Percentiles rank a stretch among this genome's conserved stretches.
These are phyloP conservation scores for Artemisia tridentata DNA, from an alignment of 129 eudicot genomes.

Conservation along the genomic window DNA sequence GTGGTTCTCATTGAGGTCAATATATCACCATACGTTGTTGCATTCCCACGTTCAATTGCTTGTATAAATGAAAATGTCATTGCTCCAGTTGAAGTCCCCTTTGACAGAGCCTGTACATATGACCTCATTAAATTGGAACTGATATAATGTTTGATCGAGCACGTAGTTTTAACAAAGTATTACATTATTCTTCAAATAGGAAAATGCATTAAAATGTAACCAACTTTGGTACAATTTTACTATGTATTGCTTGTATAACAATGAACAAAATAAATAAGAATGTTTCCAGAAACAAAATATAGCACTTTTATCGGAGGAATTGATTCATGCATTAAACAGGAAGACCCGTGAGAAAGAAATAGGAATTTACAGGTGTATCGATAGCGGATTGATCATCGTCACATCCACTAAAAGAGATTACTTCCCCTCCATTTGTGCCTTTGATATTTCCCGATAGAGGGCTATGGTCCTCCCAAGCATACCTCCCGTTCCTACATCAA, in stretches of 20 bases:
- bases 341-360: not conserved
- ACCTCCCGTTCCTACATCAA: conserved; percentile 65
- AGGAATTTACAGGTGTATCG: conserved; percentile 66
- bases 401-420: conserved; percentile 92
- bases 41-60: conserved; percentile 77
- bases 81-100: conserved; percentile 93
- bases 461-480: conserved; percentile 95
- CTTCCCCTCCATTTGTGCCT: conserved; percentile 95
- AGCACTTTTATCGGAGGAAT: no score
- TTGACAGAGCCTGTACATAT: conserved; percentile 62
- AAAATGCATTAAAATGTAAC: no score
- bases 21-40: conserved; percentile 71
- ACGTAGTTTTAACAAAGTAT: no score
- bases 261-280: no score
- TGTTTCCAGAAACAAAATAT: no score
- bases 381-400: conserved; percentile 91
- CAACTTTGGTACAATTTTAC: no score
- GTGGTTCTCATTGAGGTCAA: conserved; percentile 78
- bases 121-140: no score
- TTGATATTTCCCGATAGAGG: conserved; percentile 77
- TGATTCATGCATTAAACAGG: not conserved
- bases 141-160: no score
- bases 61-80: conserved; percentile 94
- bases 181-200: no score
- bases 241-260: no score